Conservation (phyloP, 257 asterid species). For the Solanum medicagineum region DNA sequence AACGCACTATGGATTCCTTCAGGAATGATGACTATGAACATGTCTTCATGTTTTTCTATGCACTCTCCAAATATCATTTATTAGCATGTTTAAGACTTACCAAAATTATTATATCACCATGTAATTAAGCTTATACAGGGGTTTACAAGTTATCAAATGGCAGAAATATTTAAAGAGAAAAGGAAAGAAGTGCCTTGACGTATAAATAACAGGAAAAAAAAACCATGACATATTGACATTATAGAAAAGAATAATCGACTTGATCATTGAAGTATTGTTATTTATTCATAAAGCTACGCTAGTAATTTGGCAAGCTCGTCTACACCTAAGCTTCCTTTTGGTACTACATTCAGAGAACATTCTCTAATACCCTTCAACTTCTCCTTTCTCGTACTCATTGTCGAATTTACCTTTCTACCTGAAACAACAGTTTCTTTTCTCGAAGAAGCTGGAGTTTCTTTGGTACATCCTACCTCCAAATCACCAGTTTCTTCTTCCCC, state of each 20-base stretch:
- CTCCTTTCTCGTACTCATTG: slow-evolving; percentile 20
- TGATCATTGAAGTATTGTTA: background rate
- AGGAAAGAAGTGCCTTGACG: background rate
- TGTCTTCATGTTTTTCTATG: background rate
- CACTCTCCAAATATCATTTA: background rate
- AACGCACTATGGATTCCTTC: background rate
- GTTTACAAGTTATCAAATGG: background rate
- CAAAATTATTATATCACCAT: background rate
- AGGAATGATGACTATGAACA: background rate
- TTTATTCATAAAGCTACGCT: slow-evolving; percentile 12
- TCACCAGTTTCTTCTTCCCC: slow-evolving; percentile 22
- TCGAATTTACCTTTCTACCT: slow-evolving; percentile 14
- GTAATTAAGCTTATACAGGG: background rate
- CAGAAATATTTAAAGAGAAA: background rate
- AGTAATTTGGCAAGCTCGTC: slow-evolving; percentile 89
- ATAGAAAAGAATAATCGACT: background rate
- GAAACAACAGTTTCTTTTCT: slow-evolving; percentile 13
- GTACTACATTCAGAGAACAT: slow-evolving; percentile 43
- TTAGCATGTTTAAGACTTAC: background rate
- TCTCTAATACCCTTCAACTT: slow-evolving; percentile 35
- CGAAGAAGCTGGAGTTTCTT: background rate
- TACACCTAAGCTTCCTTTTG: slow-evolving; percentile 62
- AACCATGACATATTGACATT: background rate
- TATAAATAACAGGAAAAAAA: background rate
- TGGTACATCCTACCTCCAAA: slow-evolving; percentile 13